Evolutionary conservation across 805 yeast genomes (phyloP).

Genomic region (Blastobotrys peoriensis): DNA sequence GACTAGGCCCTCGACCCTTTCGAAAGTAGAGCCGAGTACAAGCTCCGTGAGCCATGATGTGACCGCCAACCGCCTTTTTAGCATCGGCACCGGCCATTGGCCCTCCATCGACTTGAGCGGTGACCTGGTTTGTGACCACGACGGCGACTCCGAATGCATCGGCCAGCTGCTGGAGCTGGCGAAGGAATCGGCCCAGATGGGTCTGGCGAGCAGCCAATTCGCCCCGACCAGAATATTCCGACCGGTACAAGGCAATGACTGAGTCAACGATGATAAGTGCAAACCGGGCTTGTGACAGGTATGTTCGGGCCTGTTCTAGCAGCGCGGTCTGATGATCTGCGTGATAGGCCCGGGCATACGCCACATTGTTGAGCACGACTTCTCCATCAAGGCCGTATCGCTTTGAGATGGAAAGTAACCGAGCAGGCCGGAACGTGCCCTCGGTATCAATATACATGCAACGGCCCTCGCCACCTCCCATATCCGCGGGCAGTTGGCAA

Average conservation of each 20-base stretch:
- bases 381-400: slow-evolving; percentile 88
- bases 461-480: slow-evolving; percentile 99
- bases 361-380: slow-evolving; percentile 94
- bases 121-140: slow-evolving; percentile 92
- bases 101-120: slow-evolving; percentile 93
- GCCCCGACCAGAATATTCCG: slow-evolving; percentile 93
- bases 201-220: slow-evolving; percentile 91
- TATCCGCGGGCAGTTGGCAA: slow-evolving; percentile 90
- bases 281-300: slow-evolving; percentile 94
- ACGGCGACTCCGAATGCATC: slow-evolving; percentile 98
- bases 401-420: slow-evolving; percentile 83
- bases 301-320: slow-evolving; percentile 81
- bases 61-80: slow-evolving; percentile 97
- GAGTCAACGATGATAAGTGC: slow-evolving; percentile 91
- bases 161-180: slow-evolving; percentile 85
- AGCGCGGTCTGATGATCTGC: slow-evolving; percentile 92
- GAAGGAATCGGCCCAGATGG: slow-evolving; percentile 89
- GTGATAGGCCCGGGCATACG: slow-evolving; percentile 94
- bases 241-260: slow-evolving; percentile 91
- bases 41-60: slow-evolving; percentile 93
- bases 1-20: slow-evolving; percentile 86
- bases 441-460: slow-evolving; percentile 95
- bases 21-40: slow-evolving; percentile 87
- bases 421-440: slow-evolving; percentile 90
- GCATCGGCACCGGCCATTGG: slow-evolving; percentile 88